These are phyloP conservation scores for Lipomyces spencermartinsiae DNA, from an alignment of 805 yeast genomes.

Conservation along the genomic window DNA sequence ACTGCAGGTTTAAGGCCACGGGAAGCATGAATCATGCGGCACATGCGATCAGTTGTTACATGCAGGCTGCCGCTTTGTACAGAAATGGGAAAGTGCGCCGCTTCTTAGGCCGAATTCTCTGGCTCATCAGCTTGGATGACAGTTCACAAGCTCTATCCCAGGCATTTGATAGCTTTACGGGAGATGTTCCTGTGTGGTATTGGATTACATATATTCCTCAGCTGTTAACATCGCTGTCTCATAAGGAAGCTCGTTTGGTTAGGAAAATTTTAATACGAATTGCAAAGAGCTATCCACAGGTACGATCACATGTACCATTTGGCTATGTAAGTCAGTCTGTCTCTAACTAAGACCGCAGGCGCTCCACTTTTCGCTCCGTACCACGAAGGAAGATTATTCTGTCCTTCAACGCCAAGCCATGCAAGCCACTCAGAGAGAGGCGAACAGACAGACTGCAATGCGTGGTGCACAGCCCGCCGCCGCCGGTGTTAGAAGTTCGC, in stretches of 20 bases:
- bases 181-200: conserved; percentile 98
- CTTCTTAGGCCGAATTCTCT: conserved; percentile 83
- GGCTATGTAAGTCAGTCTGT: no score
- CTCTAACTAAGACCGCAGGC: conserved; percentile 52
- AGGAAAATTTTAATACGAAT: conserved; percentile 86
- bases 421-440: conserved; percentile 52
- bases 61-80: conserved; percentile 97
- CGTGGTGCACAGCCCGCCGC: conserved; percentile 25
- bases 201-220: conserved; percentile 99
- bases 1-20: conserved; percentile 80
- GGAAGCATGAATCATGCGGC: conserved; percentile 87
- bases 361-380: conserved; percentile 90
- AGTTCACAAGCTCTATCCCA: conserved; percentile 76
- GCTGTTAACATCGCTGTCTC: conserved; percentile 84
- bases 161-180: conserved; percentile 90
- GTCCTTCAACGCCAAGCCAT: conserved; percentile 79
- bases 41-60: conserved; percentile 92
- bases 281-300: conserved; percentile 95
- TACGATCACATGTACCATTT: conserved; percentile 4
- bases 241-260: conserved; percentile 87
- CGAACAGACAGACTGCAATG: conserved; percentile 35
- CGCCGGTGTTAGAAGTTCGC: conserved; percentile 38
- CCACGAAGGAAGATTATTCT: conserved; percentile 92
- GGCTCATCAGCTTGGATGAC: conserved; percentile 94
- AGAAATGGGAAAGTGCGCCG: conserved; percentile 91